Evolutionary conservation across 2,329 filamentous ascomycete species (phyloP), one percentile per base, ranked within the genome.

Genomic region (Penicillium janthinellum): DNA sequence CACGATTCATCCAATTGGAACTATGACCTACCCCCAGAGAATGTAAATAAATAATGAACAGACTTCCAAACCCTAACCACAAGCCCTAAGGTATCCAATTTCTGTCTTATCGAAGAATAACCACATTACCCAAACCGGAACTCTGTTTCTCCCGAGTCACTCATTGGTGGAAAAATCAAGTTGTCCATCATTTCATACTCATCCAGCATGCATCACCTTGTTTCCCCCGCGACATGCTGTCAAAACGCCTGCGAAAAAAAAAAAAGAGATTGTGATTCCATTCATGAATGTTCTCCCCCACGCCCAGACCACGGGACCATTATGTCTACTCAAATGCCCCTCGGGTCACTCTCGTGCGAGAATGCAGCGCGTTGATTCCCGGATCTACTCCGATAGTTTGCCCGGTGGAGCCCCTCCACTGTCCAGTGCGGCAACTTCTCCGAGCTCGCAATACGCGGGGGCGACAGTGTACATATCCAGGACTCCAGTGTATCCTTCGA

Each of bases 121-220:
- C 42, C 14, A 42, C 10, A 31, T 31, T 31, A 10, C 31, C 31
- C 31, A 31, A 14, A 12, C 37, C 49, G n/a, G 50, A 37, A 55
- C 38, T 17, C 22, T 17, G 28, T 61, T 57, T 63, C 39, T 64
- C 54, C 53, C 25, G 15, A 2, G 4, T 11, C 31, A 35, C 39
- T 61, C n/a, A 71, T 71, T 64, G 70, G 70, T 62, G 70, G 70
- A 67, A 63, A 65, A 70, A 61, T 45, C 48, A 2, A 31, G 2
- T 31, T 31, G 31, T 10, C 31, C 31, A 31, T 31, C 31, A 31
- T 20, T 20, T 20, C 1, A 20, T 20, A 8, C 31, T 31, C 31
- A 1, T 31, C 28, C 28, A 31, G 28, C 7, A 8, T 10, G 28
- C 31, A 31, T 31, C 31, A 10, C 10, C 31, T 31, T 28, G 25